phyloP scores from a whole-genome alignment of 2,329 filamentous ascomycete genomes.

The Rhynchosporium secalis region DNA sequence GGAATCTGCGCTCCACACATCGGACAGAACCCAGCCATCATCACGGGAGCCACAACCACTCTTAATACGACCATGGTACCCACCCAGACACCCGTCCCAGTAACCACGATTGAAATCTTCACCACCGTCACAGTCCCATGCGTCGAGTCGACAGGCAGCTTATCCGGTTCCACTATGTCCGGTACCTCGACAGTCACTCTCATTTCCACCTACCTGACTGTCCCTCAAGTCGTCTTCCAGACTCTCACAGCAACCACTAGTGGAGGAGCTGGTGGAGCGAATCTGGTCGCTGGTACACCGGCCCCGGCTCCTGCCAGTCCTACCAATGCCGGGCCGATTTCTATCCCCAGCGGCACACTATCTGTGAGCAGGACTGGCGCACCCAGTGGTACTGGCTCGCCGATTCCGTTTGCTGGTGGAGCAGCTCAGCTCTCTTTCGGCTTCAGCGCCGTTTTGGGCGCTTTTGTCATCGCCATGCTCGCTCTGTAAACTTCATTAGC shows the following conservation, averaged over 20 bases:
- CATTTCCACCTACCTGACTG: conserved; percentile 49
- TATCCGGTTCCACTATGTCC: conserved; percentile 48
- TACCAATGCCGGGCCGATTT: conserved; percentile 27
- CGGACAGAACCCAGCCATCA: conserved; percentile 77
- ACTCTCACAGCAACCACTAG: conserved; percentile 28
- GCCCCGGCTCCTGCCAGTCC: conserved; percentile 37
- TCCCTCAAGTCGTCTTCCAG: conserved; percentile 54
- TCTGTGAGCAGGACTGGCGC: conserved; percentile 27
- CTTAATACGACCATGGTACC: conserved; percentile 49
- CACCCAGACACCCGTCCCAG: conserved; percentile 41
- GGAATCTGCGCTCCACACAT: conserved; percentile 83
- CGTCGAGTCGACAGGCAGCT: conserved; percentile 44
- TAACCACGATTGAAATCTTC: conserved; percentile 50
- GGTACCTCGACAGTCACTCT: conserved; percentile 50
- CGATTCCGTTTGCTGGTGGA: conserved; percentile 42
- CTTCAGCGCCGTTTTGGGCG: conserved; percentile 32
- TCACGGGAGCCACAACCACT: conserved; percentile 67
- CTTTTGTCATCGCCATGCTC: conserved; percentile 33
- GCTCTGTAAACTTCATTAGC: conserved; percentile 28
- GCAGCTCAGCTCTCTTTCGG: conserved; percentile 31
- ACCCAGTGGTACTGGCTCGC: conserved; percentile 37
- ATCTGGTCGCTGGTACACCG: conserved; percentile 42
- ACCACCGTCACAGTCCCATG: conserved; percentile 54
- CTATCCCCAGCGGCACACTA: conserved; percentile 23
- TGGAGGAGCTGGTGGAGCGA: conserved; percentile 2